Percentiles rank a stretch among this genome's conserved stretches.
phyloP scores from a whole-genome alignment of 441 rosid genomes.

The Jatropha multifida region DNA sequence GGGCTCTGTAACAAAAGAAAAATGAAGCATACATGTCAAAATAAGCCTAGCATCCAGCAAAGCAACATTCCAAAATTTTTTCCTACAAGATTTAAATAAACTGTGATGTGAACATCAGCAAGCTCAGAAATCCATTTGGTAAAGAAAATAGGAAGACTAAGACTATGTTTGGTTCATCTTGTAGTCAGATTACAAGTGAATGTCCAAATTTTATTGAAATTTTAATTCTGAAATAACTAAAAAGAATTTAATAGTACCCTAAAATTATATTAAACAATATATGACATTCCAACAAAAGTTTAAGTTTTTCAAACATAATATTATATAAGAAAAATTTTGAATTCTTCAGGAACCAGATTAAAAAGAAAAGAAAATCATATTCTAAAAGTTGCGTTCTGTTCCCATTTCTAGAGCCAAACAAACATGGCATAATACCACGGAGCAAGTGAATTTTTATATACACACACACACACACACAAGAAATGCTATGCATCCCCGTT shows the following conservation, averaged over 20 bases:
- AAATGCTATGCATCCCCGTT: not conserved
- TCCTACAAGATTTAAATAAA: not conserved
- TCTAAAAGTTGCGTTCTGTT: too few species aligned
- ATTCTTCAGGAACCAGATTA: too few species aligned
- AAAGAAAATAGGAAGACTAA: not conserved
- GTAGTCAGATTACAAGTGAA: not conserved
- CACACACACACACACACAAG: too few species aligned
- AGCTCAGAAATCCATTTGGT: not conserved
- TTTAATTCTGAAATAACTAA: too few species aligned
- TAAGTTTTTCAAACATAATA: too few species aligned
- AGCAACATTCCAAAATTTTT: not conserved
- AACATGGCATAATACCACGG: not conserved
- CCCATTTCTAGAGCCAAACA: too few species aligned
- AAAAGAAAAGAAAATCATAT: too few species aligned
- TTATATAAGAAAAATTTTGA: too few species aligned
- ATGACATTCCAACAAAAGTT: too few species aligned
- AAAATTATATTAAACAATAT: too few species aligned
- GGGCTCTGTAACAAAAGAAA: not conserved
- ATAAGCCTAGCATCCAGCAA: not conserved
- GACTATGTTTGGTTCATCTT: not conserved
- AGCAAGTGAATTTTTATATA: not conserved
- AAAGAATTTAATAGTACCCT: too few species aligned
- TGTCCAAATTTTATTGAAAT: too few species aligned
- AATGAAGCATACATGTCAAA: not conserved
- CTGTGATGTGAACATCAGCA: not conserved